Conservation (phyloP, 179 eudicot genomes). For the Sideroxylon spinosum region DNA sequence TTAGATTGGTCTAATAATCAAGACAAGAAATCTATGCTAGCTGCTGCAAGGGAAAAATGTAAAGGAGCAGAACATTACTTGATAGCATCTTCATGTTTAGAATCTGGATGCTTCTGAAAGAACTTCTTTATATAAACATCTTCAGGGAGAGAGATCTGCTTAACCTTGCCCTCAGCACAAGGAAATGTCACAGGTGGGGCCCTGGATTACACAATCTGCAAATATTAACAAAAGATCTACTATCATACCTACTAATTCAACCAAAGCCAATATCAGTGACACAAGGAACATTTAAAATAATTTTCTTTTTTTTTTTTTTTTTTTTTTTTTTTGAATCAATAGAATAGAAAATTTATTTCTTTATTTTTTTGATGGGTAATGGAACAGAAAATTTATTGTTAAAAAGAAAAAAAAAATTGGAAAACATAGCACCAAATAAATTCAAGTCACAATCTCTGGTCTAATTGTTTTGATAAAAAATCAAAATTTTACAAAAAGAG, state of each 20-base stretch:
- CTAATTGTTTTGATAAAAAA: too few species aligned
- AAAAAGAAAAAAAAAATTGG: too few species aligned
- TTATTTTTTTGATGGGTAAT: too few species aligned
- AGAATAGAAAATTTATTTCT: too few species aligned
- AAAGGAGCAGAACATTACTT: slow-evolving; percentile 35
- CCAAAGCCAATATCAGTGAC: too few species aligned
- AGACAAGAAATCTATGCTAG: background rate
- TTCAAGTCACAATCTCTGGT: too few species aligned
- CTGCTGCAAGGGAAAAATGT: background rate
- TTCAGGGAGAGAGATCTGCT: slow-evolving; percentile 69
- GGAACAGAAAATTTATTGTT: too few species aligned
- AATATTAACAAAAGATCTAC: slow-evolving; percentile 2
- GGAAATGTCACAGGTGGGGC: slow-evolving; percentile 85
- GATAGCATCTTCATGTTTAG: slow-evolving; percentile 76
- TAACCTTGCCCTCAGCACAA: slow-evolving; percentile 53
- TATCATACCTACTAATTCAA: slow-evolving; percentile 2
- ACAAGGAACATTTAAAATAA: too few species aligned
- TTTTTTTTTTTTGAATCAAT: background rate
- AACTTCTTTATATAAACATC: slow-evolving; percentile 67
- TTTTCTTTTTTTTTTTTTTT: too few species aligned
- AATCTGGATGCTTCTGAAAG: slow-evolving; percentile 64
- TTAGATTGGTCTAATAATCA: background rate
- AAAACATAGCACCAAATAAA: too few species aligned
- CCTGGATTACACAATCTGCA: slow-evolving; percentile 40
- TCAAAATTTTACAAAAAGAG: too few species aligned